Base-by-base conservation (phyloP, 2,329 filamentous ascomycete genomes). In the Colletotrichum liriopes region DNA sequence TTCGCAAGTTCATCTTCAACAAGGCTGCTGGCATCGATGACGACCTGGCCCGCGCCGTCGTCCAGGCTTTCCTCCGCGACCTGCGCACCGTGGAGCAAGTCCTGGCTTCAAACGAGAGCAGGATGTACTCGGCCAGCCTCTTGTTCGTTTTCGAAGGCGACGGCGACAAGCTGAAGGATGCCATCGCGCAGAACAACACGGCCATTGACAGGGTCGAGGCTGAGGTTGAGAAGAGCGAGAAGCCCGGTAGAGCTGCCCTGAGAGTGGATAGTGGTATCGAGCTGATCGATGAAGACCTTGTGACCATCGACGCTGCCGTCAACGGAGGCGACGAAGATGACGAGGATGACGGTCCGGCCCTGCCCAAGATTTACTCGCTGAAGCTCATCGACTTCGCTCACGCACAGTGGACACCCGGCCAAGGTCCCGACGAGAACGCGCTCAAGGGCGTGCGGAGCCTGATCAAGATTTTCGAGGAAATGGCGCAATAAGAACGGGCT, bases 331-430 rank as follows among this genome's bases (percentile, higher is more conserved):
- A 81, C 1, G 81, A 84, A 1, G 81, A 81, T 45, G 54, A 72
- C 18, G 54, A 67, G 1, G 82, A 83, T 2, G 85, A 86, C 1
- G 86, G 56, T 85, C 88, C 63, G 37, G 73, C 76, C 20, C 73
- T 85, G 14, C 93, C 93, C 0, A 92, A 92, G 77, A 89, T 97
- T 54, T 94, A 93, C 77, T 89, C 91, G 16, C 87, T 98, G 61
- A 96, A 96, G 79, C 87, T 99, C 74, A 99, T 99, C 77, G 96
- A 99, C 81, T 99, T 99, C 86, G 96, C 96, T 1, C 96, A 99
- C 82, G 96, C 96, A 14, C 84, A 86, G 61, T 98, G 93, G 92
- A 93, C 91, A 1, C 93, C 94, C 0, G 94, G 94, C 1, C 84
- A 93, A 77, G 96, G 96, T 0, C 92, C 93, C 0, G 96, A 99